Evolutionary conservation across 1,284 basidiomycete species (phyloP).

Genomic region (Sporisorium sorghi): DNA sequence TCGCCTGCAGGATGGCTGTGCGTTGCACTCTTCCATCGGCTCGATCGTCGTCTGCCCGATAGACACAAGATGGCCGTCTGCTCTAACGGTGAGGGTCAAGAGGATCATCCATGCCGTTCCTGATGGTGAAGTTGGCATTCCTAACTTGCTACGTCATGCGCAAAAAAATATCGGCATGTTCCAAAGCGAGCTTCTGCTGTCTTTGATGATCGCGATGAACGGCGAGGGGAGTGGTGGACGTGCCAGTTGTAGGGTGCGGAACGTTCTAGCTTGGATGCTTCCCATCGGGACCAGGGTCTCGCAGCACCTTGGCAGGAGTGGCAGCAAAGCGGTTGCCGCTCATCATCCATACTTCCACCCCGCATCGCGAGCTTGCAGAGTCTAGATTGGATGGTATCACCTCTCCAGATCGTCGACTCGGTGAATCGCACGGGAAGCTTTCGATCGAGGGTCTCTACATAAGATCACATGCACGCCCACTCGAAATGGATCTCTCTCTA

Average conservation of each 20-base stretch:
- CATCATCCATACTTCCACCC: background rate
- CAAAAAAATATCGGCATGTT: background rate
- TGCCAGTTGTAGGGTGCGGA: background rate
- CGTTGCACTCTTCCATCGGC: background rate
- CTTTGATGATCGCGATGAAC: background rate
- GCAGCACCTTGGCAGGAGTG: background rate
- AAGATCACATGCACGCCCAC: constrained; percentile 5
- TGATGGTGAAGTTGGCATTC: no score
- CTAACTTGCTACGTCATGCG: constrained; percentile 1
- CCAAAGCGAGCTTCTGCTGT: background rate
- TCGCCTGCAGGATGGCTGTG: background rate
- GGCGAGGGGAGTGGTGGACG: background rate
- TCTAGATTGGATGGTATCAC: no score
- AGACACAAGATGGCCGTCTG: no score
- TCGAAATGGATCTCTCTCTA: constrained; percentile 7
- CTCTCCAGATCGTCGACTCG: no score
- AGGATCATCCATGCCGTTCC: constrained; percentile 1
- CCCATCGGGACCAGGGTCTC: background rate
- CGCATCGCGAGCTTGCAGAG: background rate
- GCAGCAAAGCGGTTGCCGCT: background rate
- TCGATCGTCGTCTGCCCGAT: background rate
- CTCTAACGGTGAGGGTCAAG: no score
- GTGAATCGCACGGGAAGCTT: background rate
- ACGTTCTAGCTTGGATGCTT: background rate
- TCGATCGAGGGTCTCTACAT: background rate